phyloP scores from a whole-genome alignment of 495 filamentous ascomycete species.

The Penicillium pulvis region DNA sequence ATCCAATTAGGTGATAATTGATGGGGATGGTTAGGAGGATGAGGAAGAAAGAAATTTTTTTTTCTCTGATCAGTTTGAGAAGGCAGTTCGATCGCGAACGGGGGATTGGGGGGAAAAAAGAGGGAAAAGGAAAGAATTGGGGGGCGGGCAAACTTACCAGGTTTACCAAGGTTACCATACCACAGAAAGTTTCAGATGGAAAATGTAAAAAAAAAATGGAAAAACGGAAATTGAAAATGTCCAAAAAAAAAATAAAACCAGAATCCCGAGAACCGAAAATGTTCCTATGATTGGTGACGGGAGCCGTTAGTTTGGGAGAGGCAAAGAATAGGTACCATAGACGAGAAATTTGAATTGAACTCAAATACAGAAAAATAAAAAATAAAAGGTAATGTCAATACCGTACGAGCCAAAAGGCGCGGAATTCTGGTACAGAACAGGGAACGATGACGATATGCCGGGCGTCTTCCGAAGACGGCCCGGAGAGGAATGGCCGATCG shows the following conservation, averaged over 20 bases:
- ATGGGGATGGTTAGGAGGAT: not conserved
- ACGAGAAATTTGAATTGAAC: not conserved
- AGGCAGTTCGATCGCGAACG: conserved; percentile 7
- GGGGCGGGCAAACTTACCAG: conserved; percentile 33
- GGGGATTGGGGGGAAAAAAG: conserved; percentile 28
- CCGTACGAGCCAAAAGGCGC: not conserved
- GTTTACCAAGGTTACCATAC: conserved; percentile 10
- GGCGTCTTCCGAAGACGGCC: conserved; percentile 36
- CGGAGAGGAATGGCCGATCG: conserved; percentile 9
- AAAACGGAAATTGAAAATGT: conserved; percentile 20
- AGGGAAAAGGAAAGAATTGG: conserved; percentile 24
- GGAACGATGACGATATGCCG: conserved; percentile 23
- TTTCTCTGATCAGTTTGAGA: not conserved
- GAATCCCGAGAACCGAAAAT: conserved; percentile 2
- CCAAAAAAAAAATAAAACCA: conserved; percentile 35
- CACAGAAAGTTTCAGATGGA: conserved; percentile 23
- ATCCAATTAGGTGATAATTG: not conserved
- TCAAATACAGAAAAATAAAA: not conserved
- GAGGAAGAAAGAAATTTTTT: conserved; percentile 1
- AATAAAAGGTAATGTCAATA: not conserved
- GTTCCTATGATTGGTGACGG: conserved; percentile 15
- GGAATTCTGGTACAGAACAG: not conserved
- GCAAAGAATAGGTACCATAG: conserved; percentile 6
- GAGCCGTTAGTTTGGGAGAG: conserved; percentile 31
- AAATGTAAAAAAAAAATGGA: conserved; percentile 33